These are phyloP conservation scores for Hyaloperonospora arabidopsidis DNA, from an alignment of 352 stramenopile species.

Conservation along the genomic window DNA sequence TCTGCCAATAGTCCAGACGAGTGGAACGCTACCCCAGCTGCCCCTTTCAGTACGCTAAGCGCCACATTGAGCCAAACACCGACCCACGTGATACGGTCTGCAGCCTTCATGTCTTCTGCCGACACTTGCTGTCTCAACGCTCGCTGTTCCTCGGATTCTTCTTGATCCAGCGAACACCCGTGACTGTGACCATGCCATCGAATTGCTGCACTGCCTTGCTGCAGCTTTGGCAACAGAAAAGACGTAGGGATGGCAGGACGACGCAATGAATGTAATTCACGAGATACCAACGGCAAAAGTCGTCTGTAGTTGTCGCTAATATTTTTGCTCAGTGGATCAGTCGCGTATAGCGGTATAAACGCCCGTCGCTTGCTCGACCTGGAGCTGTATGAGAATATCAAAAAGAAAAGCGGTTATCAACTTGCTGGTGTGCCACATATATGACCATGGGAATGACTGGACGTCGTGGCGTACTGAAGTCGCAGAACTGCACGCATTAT, in stretches of 20 bases:
- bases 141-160: slow-evolving; percentile 28
- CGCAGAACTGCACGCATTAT: no score
- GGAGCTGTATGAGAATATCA: slow-evolving; percentile 9
- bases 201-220: slow-evolving; percentile 9
- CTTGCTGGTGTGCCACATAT: neutral
- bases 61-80: slow-evolving; percentile 65
- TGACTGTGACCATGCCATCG: slow-evolving; percentile 38
- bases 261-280: slow-evolving; percentile 9
- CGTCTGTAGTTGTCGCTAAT: neutral
- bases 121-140: slow-evolving; percentile 22
- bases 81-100: slow-evolving; percentile 64
- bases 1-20: slow-evolving; percentile 90
- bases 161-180: slow-evolving; percentile 20
- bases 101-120: slow-evolving; percentile 31
- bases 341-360: slow-evolving; percentile 12
- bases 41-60: slow-evolving; percentile 59
- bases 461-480: no score
- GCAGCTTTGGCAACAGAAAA: slow-evolving; percentile 3
- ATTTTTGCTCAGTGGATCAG: neutral
- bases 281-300: neutral
- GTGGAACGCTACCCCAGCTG: slow-evolving; percentile 60
- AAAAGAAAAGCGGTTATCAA: no score
- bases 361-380: slow-evolving; percentile 12
- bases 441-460: no score
- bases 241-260: slow-evolving; percentile 3